Base-by-base conservation (phyloP, 805 yeast species). In the Candida sonorensis region DNA sequence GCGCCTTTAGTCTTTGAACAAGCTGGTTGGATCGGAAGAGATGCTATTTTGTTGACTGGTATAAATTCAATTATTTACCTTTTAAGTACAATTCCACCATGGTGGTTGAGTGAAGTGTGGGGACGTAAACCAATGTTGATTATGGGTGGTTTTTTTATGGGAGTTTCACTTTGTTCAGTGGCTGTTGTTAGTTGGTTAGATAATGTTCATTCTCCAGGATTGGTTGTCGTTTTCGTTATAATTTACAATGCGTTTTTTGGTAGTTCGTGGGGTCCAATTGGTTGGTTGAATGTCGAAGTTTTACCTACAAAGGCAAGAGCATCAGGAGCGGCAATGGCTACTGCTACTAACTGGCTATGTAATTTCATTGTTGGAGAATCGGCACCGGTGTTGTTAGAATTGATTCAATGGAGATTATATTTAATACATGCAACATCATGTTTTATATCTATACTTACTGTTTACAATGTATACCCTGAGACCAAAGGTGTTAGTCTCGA, bases 1-100 rank as follows among this genome's bases (percentile, higher is more conserved):
- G 95, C 96, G 2, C 95, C 96, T 2, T 62, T 88, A 57, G 94
- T 87, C 29, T 88, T 87, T 57, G 96, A 88, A 55, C 83, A 83
- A 46, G 96, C 96, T 3, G 97, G 97, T 17, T 88, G 96, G 95
- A 59, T 69, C 7, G 96, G 96, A 17, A 66, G 94, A 38, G 74
- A 76, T 43, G 95, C 96, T 3, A 75, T 87, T 40, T 68, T 86
- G 41, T 83, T 87, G 94, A 85, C 97, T 0, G 97, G 97, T 15
- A 67, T 83, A 36, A 80, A 81, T 46, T 69, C 76, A 5, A 39
- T 80, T 10, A 62, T 79, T 21, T 80, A 81, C 34, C 31, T 58
- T 4, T 16, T 45, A 5, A 72, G 85, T 28, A 85, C 95, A 0
- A 62, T 87, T 17, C 90, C 94, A 2, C 94, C 96, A 0, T 87